These are phyloP conservation scores for Tetraselmis chui DNA, from an alignment of 139 green algal species.

Conservation along the genomic window DNA sequence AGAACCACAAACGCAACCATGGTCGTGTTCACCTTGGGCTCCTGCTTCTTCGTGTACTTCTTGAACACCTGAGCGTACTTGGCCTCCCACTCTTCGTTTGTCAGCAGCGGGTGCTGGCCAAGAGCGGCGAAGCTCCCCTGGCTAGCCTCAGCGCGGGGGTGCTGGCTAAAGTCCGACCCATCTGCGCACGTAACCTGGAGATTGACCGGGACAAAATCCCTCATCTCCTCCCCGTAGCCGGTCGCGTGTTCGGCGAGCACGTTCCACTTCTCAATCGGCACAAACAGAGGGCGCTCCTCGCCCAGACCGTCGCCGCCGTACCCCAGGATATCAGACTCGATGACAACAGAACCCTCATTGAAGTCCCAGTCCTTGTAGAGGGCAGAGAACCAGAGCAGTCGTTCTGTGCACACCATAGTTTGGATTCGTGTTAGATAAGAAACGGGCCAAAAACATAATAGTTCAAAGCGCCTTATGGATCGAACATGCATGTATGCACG, in stretches of 20 bases:
- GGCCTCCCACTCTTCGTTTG: conserved; percentile 41
- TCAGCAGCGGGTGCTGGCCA: conserved; percentile 23
- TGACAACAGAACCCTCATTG: conserved; percentile 32
- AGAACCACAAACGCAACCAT: conserved; percentile 52
- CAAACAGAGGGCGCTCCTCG: conserved; percentile 34
- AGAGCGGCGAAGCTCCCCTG: conserved; percentile 1
- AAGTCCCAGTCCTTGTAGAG: conserved; percentile 50
- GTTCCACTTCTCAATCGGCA: conserved; percentile 50
- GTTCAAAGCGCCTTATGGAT: no score
- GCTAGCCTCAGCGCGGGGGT: conserved; percentile 7
- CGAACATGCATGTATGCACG: no score
- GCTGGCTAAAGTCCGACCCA: conserved; percentile 32
- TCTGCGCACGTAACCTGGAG: conserved; percentile 33
- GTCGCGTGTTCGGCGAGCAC: conserved; percentile 35
- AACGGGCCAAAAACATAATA: no score
- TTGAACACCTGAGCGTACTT: conserved; percentile 47
- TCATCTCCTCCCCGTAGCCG: conserved; percentile 7
- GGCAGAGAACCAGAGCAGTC: conserved; percentile 42
- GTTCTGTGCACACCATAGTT: no score
- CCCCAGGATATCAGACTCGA: conserved; percentile 47
- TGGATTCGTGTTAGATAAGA: no score
- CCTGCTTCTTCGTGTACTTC: conserved; percentile 44
- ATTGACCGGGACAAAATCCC: conserved; percentile 32
- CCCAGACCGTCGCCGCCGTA: conserved; percentile 41
- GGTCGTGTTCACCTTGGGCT: conserved; percentile 43